Conservation (phyloP, 2,329 filamentous ascomycete species). For the Xylaria sp. region DNA sequence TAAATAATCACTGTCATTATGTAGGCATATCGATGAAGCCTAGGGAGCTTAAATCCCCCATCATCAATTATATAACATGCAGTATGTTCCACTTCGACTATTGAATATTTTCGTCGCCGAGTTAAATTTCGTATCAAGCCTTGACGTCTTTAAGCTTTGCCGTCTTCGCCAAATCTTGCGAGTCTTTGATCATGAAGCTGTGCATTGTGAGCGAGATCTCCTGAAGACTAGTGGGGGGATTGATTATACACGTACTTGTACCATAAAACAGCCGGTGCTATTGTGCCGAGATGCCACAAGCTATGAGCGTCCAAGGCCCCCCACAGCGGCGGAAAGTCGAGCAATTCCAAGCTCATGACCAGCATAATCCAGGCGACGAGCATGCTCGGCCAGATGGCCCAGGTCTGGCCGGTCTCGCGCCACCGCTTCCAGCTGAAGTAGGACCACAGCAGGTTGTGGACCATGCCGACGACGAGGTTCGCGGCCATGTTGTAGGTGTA, state of each 20-base stretch:
- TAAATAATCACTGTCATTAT: not conserved
- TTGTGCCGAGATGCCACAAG: conserved; percentile 94
- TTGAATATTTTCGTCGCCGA: not conserved
- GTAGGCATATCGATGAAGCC: not conserved
- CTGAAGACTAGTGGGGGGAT: not conserved
- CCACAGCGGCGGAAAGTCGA: conserved; percentile 89
- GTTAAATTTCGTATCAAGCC: conserved; percentile 58
- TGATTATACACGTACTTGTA: conserved; percentile 80
- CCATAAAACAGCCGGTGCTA: conserved; percentile 87
- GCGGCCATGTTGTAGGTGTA: conserved; percentile 99
- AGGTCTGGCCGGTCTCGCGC: conserved; percentile 74
- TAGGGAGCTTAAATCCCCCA: not conserved
- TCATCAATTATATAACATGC: conserved; percentile 7
- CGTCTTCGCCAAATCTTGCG: conserved; percentile 77
- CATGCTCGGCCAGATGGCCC: conserved; percentile 90
- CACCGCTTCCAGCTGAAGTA: conserved; percentile 84
- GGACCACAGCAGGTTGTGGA: conserved; percentile 87
- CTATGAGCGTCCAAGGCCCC: conserved; percentile 92
- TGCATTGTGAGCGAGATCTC: conserved; percentile 18
- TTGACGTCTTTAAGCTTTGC: conserved; percentile 70
- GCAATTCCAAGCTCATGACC: conserved; percentile 94
- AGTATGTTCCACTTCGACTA: not conserved
- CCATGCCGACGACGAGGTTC: conserved; percentile 83
- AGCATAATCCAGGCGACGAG: conserved; percentile 92
- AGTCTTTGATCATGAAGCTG: conserved; percentile 88